These are phyloP conservation scores for Penicillium flavigenum DNA, from an alignment of 495 filamentous ascomycete species.

Conservation along the genomic window DNA sequence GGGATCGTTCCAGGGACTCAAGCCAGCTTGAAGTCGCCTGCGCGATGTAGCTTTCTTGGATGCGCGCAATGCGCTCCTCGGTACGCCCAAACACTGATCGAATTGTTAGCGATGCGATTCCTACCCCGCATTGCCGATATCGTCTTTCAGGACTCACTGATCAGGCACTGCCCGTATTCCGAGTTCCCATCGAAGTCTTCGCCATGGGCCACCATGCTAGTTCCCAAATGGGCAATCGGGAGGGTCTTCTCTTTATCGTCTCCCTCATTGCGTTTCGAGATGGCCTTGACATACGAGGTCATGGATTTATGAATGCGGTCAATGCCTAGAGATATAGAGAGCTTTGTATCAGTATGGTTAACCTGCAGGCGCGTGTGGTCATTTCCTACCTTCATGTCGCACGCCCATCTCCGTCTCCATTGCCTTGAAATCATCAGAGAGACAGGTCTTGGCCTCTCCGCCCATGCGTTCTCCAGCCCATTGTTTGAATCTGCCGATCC, in stretches of 20 bases:
- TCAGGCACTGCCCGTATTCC: conserved; percentile 88
- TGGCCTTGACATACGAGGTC: conserved; percentile 84
- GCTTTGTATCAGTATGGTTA: conserved; percentile 8
- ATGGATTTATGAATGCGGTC: conserved; percentile 89
- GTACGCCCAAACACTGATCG: conserved; percentile 69
- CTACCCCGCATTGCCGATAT: background rate
- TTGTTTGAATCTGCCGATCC: conserved; percentile 95
- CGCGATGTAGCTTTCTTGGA: conserved; percentile 81
- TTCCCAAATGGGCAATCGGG: conserved; percentile 77
- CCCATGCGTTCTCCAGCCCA: conserved; percentile 99
- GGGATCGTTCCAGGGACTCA: conserved; percentile 82
- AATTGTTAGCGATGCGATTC: conserved; percentile 11
- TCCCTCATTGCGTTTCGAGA: conserved; percentile 80
- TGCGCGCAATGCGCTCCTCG: conserved; percentile 82
- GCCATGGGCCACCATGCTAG: conserved; percentile 85
- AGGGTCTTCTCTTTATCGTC: conserved; percentile 84
- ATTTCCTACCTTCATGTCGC: conserved; percentile 75
- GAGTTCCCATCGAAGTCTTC: conserved; percentile 92
- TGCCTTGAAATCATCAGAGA: conserved; percentile 90
- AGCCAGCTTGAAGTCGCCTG: conserved; percentile 87
- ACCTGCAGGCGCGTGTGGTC: background rate
- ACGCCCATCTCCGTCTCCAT: conserved; percentile 92
- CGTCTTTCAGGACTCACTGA: conserved; percentile 52
- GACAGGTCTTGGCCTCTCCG: conserved; percentile 81
- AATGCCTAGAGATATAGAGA: conserved; percentile 59